Percentiles rank a stretch among this genome's conserved stretches.
These are phyloP conservation scores for Abeoforma whisleri DNA, from an alignment of 78 protist genomes.

Conservation along the genomic window DNA sequence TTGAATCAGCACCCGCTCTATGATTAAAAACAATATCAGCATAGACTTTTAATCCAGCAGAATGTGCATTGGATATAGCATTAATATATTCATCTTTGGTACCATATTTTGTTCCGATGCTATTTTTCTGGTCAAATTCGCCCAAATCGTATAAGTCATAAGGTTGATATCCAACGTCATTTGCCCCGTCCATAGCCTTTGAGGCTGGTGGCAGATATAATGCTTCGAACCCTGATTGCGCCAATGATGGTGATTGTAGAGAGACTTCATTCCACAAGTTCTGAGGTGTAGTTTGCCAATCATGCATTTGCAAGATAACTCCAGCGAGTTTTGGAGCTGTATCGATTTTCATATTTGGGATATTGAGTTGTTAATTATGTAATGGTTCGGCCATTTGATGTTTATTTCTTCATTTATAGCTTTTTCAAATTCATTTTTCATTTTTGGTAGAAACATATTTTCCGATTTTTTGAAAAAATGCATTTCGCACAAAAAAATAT, in stretches of 20 bases:
- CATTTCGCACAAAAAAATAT: no score
- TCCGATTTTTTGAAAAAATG: no score
- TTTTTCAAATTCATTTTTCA: no score
- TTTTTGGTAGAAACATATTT: no score
- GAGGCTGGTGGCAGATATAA: constrained; percentile 2
- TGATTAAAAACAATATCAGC: constrained; percentile 42
- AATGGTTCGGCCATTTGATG: no score
- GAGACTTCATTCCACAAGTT: no score
- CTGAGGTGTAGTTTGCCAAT: no score
- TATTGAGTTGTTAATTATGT: no score
- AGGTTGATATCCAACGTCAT: constrained; percentile 36
- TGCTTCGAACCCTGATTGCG: neutral
- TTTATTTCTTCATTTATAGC: no score
- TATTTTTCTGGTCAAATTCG: constrained; percentile 39
- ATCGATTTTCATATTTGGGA: no score
- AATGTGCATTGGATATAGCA: constrained; percentile 13
- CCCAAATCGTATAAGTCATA: constrained; percentile 40
- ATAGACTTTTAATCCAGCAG: constrained; percentile 5
- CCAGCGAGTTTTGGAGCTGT: no score
- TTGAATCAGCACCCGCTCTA: constrained; percentile 23
- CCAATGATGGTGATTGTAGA: constrained; percentile 1
- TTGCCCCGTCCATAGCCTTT: constrained; percentile 3
- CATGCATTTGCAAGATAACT: no score
- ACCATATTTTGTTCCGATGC: constrained; percentile 39
- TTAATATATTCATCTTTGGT: constrained; percentile 23